phyloP scores from a whole-genome alignment of 2,329 filamentous ascomycete species.

The Botryotinia narcissicola region DNA sequence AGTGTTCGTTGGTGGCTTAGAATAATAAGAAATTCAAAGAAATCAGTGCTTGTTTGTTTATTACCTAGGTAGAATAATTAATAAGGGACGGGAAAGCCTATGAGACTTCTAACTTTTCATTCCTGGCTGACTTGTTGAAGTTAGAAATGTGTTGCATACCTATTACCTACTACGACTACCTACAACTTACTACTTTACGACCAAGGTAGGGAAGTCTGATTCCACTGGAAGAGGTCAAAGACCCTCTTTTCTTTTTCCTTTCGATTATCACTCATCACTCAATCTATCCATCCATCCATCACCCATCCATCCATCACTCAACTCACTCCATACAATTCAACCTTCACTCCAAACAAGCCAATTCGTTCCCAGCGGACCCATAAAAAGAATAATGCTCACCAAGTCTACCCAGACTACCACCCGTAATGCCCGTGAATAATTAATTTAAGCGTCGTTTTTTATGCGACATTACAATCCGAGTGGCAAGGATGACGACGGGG shows the following conservation, averaged over 20 bases:
- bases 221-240: background rate
- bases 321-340: too few species aligned
- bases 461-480: background rate
- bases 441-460: slow-evolving; percentile 11
- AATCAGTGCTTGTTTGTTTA: background rate
- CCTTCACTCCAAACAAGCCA: background rate
- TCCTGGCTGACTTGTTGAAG: background rate
- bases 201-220: background rate
- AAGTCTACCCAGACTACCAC: background rate
- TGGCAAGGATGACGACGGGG: slow-evolving; percentile 9
- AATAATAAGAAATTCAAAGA: background rate
- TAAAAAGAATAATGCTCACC: background rate
- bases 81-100: background rate
- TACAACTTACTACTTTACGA: too few species aligned
- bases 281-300: background rate
- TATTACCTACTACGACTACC: background rate
- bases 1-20: slow-evolving; percentile 16
- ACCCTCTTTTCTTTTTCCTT: background rate
- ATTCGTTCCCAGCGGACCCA: background rate
- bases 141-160: background rate
- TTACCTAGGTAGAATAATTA: background rate
- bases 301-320: background rate
- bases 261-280: background rate
- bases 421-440: slow-evolving; percentile 10
- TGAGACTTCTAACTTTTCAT: background rate